Conservation (phyloP, 768 basidiomycete genomes). For the Termitomyces sp. region DNA sequence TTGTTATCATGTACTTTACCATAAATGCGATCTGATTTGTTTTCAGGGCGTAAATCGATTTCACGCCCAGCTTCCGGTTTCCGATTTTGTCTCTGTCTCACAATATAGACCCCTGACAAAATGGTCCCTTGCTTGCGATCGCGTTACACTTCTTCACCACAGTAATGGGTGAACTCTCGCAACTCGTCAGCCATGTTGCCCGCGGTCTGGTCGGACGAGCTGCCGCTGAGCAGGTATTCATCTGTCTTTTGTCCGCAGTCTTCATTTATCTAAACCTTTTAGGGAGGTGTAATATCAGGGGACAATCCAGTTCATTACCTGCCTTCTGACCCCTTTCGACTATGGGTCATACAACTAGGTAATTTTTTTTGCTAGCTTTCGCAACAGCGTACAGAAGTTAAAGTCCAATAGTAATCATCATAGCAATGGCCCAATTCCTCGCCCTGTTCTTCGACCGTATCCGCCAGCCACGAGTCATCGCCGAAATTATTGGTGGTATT, state of each 20-base stretch:
- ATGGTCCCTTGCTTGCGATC: background rate
- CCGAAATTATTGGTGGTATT: constrained; percentile 89
- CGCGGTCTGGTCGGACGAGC: constrained; percentile 34
- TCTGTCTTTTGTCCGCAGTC: background rate
- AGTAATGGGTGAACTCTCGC: constrained; percentile 44
- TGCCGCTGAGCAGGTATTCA: constrained; percentile 42
- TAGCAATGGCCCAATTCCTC: constrained; percentile 72
- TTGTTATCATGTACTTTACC: constrained; percentile 2
- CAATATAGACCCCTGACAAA: background rate
- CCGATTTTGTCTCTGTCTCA: constrained; percentile 6
- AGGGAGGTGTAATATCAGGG: constrained; percentile 81
- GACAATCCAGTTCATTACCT: constrained; percentile 64
- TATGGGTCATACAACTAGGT: constrained; percentile 80
- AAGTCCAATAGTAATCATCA: constrained; percentile 59
- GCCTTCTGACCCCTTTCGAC: constrained; percentile 55
- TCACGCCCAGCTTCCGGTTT: constrained; percentile 5
- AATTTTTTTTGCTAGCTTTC: constrained; percentile 14
- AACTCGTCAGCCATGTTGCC: constrained; percentile 26
- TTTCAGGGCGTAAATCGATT: background rate
- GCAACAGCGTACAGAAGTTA: constrained; percentile 1
- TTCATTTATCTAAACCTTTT: background rate
- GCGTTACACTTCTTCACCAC: background rate
- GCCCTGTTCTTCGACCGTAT: constrained; percentile 58
- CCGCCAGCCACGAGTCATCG: constrained; percentile 88
- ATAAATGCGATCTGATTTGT: constrained; percentile 1